Percentiles rank a stretch among this genome's conserved stretches.
phyloP scores from a whole-genome alignment of 2,329 filamentous ascomycete species.

The Scedosporium aurantiacum region DNA sequence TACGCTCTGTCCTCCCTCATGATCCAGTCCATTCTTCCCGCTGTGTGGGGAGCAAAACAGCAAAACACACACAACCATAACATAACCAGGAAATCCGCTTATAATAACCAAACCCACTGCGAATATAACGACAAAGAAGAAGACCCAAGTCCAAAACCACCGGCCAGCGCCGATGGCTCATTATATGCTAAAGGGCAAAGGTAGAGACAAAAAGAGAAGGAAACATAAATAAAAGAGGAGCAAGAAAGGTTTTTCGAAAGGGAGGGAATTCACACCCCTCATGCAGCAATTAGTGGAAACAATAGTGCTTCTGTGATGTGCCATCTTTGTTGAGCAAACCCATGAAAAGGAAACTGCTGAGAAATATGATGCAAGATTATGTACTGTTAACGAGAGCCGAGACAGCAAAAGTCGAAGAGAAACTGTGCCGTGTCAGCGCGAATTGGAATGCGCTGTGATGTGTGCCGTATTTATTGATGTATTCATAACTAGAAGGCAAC shows the following conservation, averaged over 20 bases:
- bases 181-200: not conserved
- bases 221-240: not conserved
- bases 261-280: not conserved
- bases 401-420: conserved; percentile 1
- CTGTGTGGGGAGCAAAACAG: not conserved
- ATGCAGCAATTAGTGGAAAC: not conserved
- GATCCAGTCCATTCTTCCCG: not conserved
- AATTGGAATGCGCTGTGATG: not conserved
- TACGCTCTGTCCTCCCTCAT: not conserved
- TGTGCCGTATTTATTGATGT: not conserved
- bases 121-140: not conserved
- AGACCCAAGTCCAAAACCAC: not conserved
- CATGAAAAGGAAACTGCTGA: too few species aligned
- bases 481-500: too few species aligned
- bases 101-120: not conserved
- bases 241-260: not conserved
- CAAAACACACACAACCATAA: not conserved
- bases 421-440: not conserved
- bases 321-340: too few species aligned
- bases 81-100: not conserved
- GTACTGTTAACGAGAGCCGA: conserved; percentile 8
- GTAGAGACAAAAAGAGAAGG: not conserved
- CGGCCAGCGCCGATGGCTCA: not conserved
- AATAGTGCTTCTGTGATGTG: not conserved
- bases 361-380: not conserved